Evolutionary conservation across 2,329 filamentous ascomycete genomes (phyloP).

Genomic region (Epichloe glyceriae): DNA sequence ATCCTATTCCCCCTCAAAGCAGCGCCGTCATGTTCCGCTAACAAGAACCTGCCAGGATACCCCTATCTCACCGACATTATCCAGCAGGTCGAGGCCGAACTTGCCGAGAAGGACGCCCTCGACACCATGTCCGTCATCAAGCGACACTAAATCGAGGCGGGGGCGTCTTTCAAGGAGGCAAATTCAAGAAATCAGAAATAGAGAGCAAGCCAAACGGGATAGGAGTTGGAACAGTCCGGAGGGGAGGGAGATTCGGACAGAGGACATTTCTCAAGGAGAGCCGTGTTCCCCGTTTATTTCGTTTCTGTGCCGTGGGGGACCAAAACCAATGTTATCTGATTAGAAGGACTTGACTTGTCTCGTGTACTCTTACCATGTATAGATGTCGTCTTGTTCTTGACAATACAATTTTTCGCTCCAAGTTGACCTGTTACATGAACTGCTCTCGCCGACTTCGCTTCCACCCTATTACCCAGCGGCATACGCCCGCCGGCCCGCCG

Average conservation of each 20-base stretch:
- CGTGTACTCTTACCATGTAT: constrained; percentile 9
- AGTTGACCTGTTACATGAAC: background rate
- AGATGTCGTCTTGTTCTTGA: constrained; percentile 6
- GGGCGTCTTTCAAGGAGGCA: background rate
- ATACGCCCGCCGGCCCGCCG: too few relatives aligned
- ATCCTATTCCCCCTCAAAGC: background rate
- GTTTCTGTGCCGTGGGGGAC: background rate
- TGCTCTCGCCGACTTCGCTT: too few relatives aligned
- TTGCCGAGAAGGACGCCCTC: constrained; percentile 38
- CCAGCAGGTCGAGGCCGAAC: constrained; percentile 34
- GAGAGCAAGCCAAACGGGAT: background rate
- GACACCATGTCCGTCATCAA: constrained; percentile 37
- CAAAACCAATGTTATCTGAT: background rate
- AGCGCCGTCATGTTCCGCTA: background rate
- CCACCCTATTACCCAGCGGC: too few relatives aligned
- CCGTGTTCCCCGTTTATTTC: background rate
- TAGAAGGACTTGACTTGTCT: constrained; percentile 5
- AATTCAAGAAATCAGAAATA: background rate
- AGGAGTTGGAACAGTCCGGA: background rate
- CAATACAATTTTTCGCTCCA: constrained; percentile 5
- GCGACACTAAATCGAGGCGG: constrained; percentile 27
- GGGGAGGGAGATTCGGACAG: background rate
- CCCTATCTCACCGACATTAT: constrained; percentile 42
- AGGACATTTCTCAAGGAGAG: background rate
- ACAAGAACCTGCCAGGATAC: constrained; percentile 26